Evolutionary conservation across 371 early-diverging fungal species (phyloP).

Genomic region (Sporodiniella umbellata): DNA sequence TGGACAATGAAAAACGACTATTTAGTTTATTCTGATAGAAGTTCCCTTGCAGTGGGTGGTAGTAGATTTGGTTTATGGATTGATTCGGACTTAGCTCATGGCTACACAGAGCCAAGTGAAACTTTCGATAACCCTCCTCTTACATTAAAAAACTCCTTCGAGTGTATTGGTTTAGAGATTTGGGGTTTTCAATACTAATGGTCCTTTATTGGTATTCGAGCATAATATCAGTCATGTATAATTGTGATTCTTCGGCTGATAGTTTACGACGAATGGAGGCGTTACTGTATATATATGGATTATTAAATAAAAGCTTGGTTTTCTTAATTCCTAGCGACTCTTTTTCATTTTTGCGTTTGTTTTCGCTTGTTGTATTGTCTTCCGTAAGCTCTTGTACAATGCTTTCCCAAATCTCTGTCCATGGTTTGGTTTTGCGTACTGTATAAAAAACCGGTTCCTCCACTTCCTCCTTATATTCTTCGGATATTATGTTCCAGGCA

Average conservation of each 20-base stretch:
- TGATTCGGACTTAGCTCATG: conserved; percentile 33
- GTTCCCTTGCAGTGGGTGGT: conserved; percentile 31
- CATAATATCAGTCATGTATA: neutral
- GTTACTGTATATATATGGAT: conserved; percentile 10
- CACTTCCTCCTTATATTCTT: conserved; percentile 5
- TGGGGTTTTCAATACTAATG: conserved; percentile 33
- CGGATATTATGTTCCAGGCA: neutral
- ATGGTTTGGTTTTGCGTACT: neutral
- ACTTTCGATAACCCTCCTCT: conserved; percentile 35
- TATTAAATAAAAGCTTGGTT: conserved; percentile 7
- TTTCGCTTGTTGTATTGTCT: neutral
- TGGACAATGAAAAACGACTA: conserved; percentile 37
- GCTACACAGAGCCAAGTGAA: conserved; percentile 32
- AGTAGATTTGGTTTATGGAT: conserved; percentile 37
- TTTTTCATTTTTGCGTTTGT: neutral
- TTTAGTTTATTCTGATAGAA: conserved; percentile 26
- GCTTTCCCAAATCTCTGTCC: neutral
- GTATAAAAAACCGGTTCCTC: neutral
- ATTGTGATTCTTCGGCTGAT: neutral
- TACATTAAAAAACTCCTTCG: conserved; percentile 15
- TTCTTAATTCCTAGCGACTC: neutral
- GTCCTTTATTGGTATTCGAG: neutral
- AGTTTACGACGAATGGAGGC: neutral
- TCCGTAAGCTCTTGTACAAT: neutral
- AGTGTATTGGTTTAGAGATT: conserved; percentile 35